Evolutionary conservation across 306 rosid genomes (phyloP).

Genomic region (Vigna angularis): DNA sequence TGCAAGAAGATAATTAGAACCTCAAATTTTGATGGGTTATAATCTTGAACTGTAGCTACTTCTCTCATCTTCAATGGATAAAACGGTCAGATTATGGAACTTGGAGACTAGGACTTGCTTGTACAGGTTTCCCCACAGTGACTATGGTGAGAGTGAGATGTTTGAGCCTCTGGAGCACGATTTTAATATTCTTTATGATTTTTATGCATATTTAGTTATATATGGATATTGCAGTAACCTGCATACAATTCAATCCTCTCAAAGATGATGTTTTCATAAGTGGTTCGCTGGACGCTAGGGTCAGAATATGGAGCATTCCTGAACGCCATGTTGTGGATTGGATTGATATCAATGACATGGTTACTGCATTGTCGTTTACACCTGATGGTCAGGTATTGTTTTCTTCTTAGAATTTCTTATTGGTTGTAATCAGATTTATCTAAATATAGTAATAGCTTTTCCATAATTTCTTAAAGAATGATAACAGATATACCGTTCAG

Average conservation of each 20-base stretch:
- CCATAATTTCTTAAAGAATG: too few species aligned
- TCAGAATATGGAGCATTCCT: slow-evolving; percentile 77
- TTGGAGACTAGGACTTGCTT: slow-evolving; percentile 69
- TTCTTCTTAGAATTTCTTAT: neutral
- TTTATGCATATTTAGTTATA: too few species aligned
- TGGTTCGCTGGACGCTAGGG: slow-evolving; percentile 83
- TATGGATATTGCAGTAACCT: slow-evolving; percentile 65
- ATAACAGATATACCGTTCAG: too few species aligned
- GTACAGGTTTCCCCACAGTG: slow-evolving; percentile 72
- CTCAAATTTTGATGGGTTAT: neutral
- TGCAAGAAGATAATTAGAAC: neutral
- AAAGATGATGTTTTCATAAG: slow-evolving; percentile 77
- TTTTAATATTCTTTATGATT: too few species aligned
- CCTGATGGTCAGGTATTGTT: slow-evolving; percentile 74
- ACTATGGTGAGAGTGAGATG: slow-evolving; percentile 66
- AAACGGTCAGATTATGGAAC: slow-evolving; percentile 87
- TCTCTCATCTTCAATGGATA: slow-evolving; percentile 92
- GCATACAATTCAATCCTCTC: slow-evolving; percentile 82
- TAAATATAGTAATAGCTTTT: too few species aligned
- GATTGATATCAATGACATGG: slow-evolving; percentile 80
- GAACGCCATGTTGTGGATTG: slow-evolving; percentile 75
- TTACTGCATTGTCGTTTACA: slow-evolving; percentile 77
- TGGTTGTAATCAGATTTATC: neutral
- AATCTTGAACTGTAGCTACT: slow-evolving; percentile 55
- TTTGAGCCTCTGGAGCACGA: neutral